Conservation (phyloP, 495 filamentous ascomycete species). For the Penicillium ochrochloron region DNA sequence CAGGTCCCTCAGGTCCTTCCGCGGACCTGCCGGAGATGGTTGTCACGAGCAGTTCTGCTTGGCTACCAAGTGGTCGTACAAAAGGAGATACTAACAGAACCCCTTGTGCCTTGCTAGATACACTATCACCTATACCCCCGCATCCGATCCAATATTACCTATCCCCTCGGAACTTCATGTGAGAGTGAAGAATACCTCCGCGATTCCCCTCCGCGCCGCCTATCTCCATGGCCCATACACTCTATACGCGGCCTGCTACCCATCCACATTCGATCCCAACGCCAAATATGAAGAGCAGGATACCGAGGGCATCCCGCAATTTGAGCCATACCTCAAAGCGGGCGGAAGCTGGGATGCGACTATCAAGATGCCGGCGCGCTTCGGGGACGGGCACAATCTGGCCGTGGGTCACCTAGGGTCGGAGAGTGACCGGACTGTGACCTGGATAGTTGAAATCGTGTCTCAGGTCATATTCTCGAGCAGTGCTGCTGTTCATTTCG, state of each 20-base stretch:
- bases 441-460: slow-evolving; percentile 90
- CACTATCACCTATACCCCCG: slow-evolving; percentile 92
- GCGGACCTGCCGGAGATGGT: background rate
- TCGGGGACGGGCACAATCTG: slow-evolving; percentile 31
- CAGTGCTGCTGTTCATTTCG: slow-evolving; percentile 87
- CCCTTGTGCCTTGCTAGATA: slow-evolving; percentile 56
- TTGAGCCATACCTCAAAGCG: slow-evolving; percentile 94
- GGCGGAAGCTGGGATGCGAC: slow-evolving; percentile 81
- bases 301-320: slow-evolving; percentile 73
- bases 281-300: slow-evolving; percentile 66
- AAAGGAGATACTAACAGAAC: background rate
- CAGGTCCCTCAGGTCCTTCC: background rate
- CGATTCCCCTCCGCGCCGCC: slow-evolving; percentile 86
- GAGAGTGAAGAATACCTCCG: slow-evolving; percentile 88
- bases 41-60: background rate
- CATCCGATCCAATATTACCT: slow-evolving; percentile 82
- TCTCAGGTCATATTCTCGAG: slow-evolving; percentile 91
- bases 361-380: slow-evolving; percentile 73
- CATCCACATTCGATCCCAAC: slow-evolving; percentile 78
- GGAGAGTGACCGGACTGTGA: slow-evolving; percentile 56
- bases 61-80: background rate
- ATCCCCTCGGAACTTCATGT: slow-evolving; percentile 78
- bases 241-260: slow-evolving; percentile 82
- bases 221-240: slow-evolving; percentile 97
- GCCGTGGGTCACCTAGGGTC: slow-evolving; percentile 22